Base-by-base conservation (phyloP, 805 yeast species). In the Candida coleopterorum region DNA sequence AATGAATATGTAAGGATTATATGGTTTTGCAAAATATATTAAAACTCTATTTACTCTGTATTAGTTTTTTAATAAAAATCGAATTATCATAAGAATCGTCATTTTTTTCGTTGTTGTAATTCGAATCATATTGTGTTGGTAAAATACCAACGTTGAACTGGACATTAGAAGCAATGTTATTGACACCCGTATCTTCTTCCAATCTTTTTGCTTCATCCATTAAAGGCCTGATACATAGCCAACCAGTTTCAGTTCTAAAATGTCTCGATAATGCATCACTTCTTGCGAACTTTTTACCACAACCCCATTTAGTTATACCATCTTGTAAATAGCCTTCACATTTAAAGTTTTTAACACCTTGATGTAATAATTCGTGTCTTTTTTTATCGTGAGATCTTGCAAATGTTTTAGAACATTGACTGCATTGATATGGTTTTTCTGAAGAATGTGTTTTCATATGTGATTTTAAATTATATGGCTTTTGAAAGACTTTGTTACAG, bases 221-320 rank as follows among this genome's bases (percentile, higher is more conserved):
- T 42, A 82, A 62, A 3, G 85, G 85, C 41, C 70, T 64, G 35
- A 83, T 74, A 52, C 93, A 83, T 14, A 67, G 58, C 66, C 81
- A 73, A 1, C 93, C 93, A 0, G 84, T 75, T 41, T 81, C 90
- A 2, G 89, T 79, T 38, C 85, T 62, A 51, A 82, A 81, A 50
- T 83, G 93, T 35, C 90, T 69, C 2, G 84, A 78, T 27, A 83
- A 64, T 0, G 90, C 93, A 54, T 84, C 93, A 2, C 85, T 79
- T 28, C 93, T 64, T 4, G 89, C 87, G 56, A 83, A 83, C 44
- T 70, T 67, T 51, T 78, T 75, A 11, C 83, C 81, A 54, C 90
- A 82, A 3, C 89, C 90, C 89, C 90, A 81, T 44, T 60, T 58
- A 3, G 81, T 76, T 10, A 48, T 52, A 0, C 80, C 79, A 47